Percentiles rank a stretch among this genome's conserved stretches.
phyloP scores from a whole-genome alignment of 2,329 filamentous ascomycete species.

The Phialocephala sp. region DNA sequence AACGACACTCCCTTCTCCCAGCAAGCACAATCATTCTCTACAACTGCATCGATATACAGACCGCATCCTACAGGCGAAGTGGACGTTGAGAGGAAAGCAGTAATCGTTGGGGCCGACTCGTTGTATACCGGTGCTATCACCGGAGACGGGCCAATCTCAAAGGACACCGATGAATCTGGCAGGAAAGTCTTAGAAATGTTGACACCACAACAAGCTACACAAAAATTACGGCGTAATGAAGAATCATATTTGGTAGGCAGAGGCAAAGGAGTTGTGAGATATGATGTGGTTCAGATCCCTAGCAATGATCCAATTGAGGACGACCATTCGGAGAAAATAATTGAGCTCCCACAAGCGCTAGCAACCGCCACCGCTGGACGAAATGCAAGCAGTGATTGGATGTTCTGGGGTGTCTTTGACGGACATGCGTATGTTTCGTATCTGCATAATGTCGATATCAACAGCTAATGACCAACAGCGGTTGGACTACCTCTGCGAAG shows the following conservation, averaged over 20 bases:
- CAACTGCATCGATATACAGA: conserved; percentile 32
- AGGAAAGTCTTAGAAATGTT: conserved; percentile 94
- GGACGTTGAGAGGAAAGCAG: conserved; percentile 66
- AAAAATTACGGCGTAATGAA: conserved; percentile 86
- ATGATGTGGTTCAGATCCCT: conserved; percentile 91
- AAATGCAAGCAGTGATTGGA: conserved; percentile 81
- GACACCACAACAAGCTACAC: conserved; percentile 89
- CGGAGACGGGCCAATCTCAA: conserved; percentile 85
- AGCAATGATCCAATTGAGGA: conserved; percentile 99
- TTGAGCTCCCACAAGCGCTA: conserved; percentile 76
- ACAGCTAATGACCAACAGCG: conserved; percentile 57
- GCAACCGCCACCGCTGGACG: conserved; percentile 46
- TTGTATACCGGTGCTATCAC: conserved; percentile 87
- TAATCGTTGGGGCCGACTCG: conserved; percentile 89
- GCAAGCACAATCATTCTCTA: conserved; percentile 40
- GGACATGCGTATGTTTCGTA: conserved; percentile 77
- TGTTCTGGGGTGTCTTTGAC: conserved; percentile 99
- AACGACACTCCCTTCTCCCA: conserved; percentile 23
- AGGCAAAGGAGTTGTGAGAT: conserved; percentile 89
- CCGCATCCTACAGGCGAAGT: conserved; percentile 37
- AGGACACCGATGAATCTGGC: conserved; percentile 84
- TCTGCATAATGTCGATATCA: not conserved
- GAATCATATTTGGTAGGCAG: conserved; percentile 90
- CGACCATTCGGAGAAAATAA: conserved; percentile 97
- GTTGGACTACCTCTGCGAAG: conserved; percentile 98